These are phyloP conservation scores for Phlegmacium glaucopus DNA, from an alignment of 768 basidiomycete species.

Conservation along the genomic window DNA sequence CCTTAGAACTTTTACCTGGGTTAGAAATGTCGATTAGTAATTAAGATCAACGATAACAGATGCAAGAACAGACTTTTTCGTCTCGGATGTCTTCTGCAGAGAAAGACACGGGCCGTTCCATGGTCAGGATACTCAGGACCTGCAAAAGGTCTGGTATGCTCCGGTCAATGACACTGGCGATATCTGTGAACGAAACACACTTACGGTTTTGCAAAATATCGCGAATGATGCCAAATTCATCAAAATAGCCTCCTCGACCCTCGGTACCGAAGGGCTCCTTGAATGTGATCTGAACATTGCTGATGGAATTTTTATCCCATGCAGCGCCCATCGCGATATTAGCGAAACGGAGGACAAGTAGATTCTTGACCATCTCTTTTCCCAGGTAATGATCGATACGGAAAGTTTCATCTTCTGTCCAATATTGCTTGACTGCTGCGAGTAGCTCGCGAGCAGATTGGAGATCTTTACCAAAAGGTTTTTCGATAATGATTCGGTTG, in stretches of 20 bases:
- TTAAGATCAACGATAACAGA: constrained; percentile 3
- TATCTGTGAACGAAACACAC: constrained; percentile 28
- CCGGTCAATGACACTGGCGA: constrained; percentile 8
- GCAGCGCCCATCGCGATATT: constrained; percentile 85
- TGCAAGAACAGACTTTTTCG: constrained; percentile 70
- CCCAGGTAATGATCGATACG: constrained; percentile 99
- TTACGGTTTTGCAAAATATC: constrained; percentile 97
- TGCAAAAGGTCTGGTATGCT: constrained; percentile 77
- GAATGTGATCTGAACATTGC: constrained; percentile 98
- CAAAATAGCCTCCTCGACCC: constrained; percentile 99
- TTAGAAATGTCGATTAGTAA: constrained; percentile 5
- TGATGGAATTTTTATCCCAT: constrained; percentile 96
- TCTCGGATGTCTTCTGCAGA: constrained; percentile 96
- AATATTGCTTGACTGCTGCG: constrained; percentile 74
- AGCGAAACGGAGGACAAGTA: constrained; percentile 93
- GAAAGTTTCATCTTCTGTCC: constrained; percentile 97
- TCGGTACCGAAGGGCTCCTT: constrained; percentile 99
- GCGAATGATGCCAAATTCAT: constrained; percentile 99
- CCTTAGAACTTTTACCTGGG: constrained; percentile 92
- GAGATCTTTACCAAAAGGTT: constrained; percentile 96
- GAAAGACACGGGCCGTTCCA: constrained; percentile 99
- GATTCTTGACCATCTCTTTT: constrained; percentile 99
- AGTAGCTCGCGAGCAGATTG: constrained; percentile 81
- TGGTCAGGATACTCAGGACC: constrained; percentile 90
- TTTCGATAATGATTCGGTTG: constrained; percentile 96